Base-by-base conservation (phyloP, 768 basidiomycete species). In the Mrakia frigida region DNA sequence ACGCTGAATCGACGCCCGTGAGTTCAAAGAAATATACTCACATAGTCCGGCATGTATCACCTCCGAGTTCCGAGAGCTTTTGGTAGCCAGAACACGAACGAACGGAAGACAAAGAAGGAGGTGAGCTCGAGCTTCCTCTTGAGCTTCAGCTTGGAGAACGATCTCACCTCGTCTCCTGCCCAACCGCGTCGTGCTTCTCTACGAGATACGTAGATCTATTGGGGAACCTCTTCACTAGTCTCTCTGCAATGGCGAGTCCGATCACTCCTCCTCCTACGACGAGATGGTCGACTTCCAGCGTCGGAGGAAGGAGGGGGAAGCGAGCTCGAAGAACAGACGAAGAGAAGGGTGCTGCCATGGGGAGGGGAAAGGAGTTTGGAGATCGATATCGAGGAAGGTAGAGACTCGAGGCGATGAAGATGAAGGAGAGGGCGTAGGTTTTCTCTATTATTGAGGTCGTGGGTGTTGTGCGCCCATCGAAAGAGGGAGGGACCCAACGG, bases 251-350 rank as follows among this genome's bases (percentile, higher is more conserved):
- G 0, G 94, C 92, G 50, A 99, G 86, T 0, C 96, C 96, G 23
- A 95, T 87, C 0, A 92, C 89, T 74, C 93, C 91, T 85, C 90
- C 96, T 16, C 96, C 96, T 33, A 98, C 86, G 23, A 98, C 87
- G 33, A 97, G 85, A 82, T 91, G 90, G 82, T 98, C 96, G 41
- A 95, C 89, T 1, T 85, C 86, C 46, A 85, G 9, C 9, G 56
- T 56, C 25, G 23, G n/a, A 28, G 56, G 25, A 28, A 56, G 56
- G 56, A 56, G 6, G 28, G 56, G 56, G 28, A 56, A 56, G 25
- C 56, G 56, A 56, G 56, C 56, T 86, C 79, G 56, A n/a, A 56
- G 56, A 14, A 56, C 56, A 25, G 56, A 56, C 11, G 56, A 56
- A 6, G 56, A 56, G 56, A 56, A 56, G n/a, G 56, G 4, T 3